phyloP scores from a whole-genome alignment of 2,329 filamentous ascomycete species.

The Fusarium odoratissimum region DNA sequence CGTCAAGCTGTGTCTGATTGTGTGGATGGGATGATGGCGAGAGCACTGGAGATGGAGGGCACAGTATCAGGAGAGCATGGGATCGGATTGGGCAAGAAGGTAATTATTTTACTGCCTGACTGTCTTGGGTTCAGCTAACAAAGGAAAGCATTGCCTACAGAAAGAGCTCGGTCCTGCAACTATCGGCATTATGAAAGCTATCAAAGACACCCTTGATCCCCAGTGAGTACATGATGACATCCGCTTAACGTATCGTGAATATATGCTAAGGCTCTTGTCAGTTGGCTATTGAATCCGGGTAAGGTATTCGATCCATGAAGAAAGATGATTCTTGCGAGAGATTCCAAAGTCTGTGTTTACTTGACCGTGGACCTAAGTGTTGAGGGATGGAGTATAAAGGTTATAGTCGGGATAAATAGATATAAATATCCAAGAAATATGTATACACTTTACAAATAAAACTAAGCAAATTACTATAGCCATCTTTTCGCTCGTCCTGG shows the following conservation, averaged over 20 bases:
- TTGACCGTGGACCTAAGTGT: too few relatives aligned
- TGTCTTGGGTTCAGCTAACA: background rate
- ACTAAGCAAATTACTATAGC: too few relatives aligned
- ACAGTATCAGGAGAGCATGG: slow-evolving; percentile 67
- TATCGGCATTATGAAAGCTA: background rate
- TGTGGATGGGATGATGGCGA: slow-evolving; percentile 76
- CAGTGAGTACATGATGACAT: background rate
- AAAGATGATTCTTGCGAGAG: too few relatives aligned
- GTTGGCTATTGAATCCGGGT: background rate
- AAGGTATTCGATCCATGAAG: background rate
- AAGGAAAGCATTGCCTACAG: background rate
- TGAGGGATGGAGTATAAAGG: too few relatives aligned
- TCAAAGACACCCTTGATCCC: background rate
- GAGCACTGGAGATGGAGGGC: slow-evolving; percentile 76
- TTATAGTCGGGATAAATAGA: too few relatives aligned
- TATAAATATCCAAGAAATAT: too few relatives aligned
- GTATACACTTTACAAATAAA: too few relatives aligned
- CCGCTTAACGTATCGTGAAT: background rate
- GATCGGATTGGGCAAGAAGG: background rate
- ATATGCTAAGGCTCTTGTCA: background rate
- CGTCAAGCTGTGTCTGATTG: slow-evolving; percentile 66
- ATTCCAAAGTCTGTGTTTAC: too few relatives aligned
- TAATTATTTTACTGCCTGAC: background rate
- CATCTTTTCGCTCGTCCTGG: background rate
- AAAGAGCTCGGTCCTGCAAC: background rate